Evolutionary conservation across 2,329 filamentous ascomycete species (phyloP).

Genomic region (Drechslerella coelobrocha): DNA sequence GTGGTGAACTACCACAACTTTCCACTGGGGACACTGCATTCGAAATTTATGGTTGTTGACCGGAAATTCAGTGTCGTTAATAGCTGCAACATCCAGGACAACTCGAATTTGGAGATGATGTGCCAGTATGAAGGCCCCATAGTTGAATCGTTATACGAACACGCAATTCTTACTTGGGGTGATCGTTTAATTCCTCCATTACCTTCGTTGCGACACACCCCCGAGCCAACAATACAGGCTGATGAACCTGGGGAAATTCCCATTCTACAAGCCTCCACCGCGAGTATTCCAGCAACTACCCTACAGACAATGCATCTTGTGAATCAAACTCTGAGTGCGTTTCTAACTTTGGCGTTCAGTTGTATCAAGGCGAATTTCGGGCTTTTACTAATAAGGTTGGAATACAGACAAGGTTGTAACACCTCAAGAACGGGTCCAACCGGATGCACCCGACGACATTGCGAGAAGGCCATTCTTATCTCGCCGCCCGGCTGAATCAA

Average conservation of each 20-base stretch:
- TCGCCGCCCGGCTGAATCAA: neutral
- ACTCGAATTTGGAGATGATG: conserved; percentile 48
- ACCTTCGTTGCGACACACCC: neutral
- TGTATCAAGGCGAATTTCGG: no score
- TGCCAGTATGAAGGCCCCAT: conserved; percentile 41
- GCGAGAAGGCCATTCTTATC: conserved; percentile 1
- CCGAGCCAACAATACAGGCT: neutral
- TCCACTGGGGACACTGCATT: conserved; percentile 37
- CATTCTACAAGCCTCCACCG: neutral
- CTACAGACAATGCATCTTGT: neutral
- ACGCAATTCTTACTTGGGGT: conserved; percentile 30
- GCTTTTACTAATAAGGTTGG: neutral
- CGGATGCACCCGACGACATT: conserved; percentile 3
- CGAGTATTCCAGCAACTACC: neutral
- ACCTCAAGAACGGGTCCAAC: neutral
- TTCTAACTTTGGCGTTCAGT: no score
- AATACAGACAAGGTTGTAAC: conserved; percentile 1
- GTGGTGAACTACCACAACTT: conserved; percentile 44
- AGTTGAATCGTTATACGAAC: conserved; percentile 28
- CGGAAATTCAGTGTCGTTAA: conserved; percentile 16
- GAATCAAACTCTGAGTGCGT: no score
- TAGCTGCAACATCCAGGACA: conserved; percentile 48
- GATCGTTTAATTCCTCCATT: neutral
- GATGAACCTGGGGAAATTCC: neutral
- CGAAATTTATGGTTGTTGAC: conserved; percentile 47